Conservation (phyloP, 2,329 filamentous ascomycete genomes). For the Colletotrichum liaoningense region DNA sequence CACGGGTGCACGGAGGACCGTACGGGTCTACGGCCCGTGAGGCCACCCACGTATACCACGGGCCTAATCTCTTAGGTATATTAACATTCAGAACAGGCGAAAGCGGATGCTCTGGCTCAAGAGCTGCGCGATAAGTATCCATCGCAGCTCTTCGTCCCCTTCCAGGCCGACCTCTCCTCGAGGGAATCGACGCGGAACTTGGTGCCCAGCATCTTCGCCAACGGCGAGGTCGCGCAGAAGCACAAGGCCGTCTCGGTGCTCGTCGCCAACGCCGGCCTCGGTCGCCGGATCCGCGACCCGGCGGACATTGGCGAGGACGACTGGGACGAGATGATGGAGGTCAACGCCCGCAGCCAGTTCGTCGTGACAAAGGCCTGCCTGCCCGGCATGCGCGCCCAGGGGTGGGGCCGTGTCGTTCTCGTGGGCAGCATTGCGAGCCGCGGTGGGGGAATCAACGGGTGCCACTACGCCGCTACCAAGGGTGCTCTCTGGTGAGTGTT, state of each 20-base stretch:
- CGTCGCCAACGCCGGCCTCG: constrained; percentile 47
- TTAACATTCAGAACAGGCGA: constrained; percentile 37
- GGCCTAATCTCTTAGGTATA: background rate
- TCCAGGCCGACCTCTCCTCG: constrained; percentile 43
- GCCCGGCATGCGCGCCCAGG: constrained; percentile 44
- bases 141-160: constrained; percentile 42
- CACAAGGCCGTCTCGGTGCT: constrained; percentile 46
- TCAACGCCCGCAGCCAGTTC: constrained; percentile 48
- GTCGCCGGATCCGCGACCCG: constrained; percentile 47
- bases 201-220: constrained; percentile 38
- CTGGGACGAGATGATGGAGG: constrained; percentile 50
- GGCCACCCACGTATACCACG: background rate
- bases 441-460: constrained; percentile 48
- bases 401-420: constrained; percentile 46
- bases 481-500: constrained; percentile 38
- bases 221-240: constrained; percentile 33
- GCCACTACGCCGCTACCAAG: constrained; percentile 49
- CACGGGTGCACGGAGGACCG: too few species aligned
- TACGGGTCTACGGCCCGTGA: background rate
- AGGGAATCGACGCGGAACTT: constrained; percentile 42
- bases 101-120: constrained; percentile 43
- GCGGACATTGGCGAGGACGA: constrained; percentile 47
- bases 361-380: constrained; percentile 47
- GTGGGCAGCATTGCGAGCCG: constrained; percentile 48
- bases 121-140: constrained; percentile 41